These are phyloP conservation scores for Orbilia brochopaga DNA, from an alignment of 2,329 filamentous ascomycete species.

Conservation along the genomic window DNA sequence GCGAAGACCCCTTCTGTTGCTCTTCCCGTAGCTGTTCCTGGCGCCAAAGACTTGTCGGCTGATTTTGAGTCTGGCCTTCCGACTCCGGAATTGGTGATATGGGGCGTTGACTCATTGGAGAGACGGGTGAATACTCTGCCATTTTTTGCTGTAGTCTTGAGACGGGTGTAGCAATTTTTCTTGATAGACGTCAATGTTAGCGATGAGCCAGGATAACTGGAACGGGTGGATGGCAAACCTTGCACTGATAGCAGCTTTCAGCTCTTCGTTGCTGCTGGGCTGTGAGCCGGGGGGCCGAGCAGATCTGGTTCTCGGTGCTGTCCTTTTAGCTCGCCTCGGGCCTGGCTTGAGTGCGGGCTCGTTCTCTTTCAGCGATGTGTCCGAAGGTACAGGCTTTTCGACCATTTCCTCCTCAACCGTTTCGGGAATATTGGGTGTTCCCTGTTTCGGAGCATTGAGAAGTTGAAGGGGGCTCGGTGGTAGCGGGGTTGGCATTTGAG, in stretches of 20 bases:
- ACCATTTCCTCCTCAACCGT: constrained; percentile 27
- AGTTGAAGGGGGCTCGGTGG: constrained; percentile 44
- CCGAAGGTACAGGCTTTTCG: constrained; percentile 14
- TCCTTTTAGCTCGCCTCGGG: constrained; percentile 25
- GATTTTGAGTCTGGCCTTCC: constrained; percentile 13
- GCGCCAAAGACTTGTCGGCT: constrained; percentile 20
- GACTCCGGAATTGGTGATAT: constrained; percentile 42
- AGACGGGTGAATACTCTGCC: constrained; percentile 41
- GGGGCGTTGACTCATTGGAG: constrained; percentile 19
- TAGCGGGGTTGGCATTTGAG: constrained; percentile 40
- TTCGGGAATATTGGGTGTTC: constrained; percentile 36
- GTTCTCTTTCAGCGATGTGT: constrained; percentile 30
- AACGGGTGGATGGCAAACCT: constrained; percentile 9
- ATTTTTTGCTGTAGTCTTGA: constrained; percentile 40
- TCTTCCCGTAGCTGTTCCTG: constrained; percentile 39
- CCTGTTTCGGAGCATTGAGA: constrained; percentile 25
- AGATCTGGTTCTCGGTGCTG: constrained; percentile 13
- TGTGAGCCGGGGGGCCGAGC: constrained; percentile 10
- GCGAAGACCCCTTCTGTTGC: constrained; percentile 38
- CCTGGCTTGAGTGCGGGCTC: constrained; percentile 32
- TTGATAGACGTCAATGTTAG: neutral
- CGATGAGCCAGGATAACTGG: neutral
- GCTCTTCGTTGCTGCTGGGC: constrained; percentile 26
- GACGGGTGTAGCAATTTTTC: constrained; percentile 44
- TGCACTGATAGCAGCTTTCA: constrained; percentile 13